Conservation (phyloP, 2,329 filamentous ascomycete species). For the Exophiala dermatitidis region DNA sequence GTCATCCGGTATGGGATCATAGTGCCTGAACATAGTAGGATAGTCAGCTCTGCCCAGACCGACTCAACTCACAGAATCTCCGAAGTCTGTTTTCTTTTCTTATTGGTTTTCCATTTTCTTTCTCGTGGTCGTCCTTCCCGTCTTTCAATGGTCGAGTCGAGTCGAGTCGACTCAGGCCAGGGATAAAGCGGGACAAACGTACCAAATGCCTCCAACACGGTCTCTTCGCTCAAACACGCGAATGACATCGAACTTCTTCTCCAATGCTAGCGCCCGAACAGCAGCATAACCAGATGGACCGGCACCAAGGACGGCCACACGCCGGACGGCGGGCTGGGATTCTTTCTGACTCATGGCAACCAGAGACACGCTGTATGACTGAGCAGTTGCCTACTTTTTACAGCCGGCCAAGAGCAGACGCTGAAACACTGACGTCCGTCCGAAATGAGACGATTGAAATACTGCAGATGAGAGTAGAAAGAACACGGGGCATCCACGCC, state of each 20-base stretch:
- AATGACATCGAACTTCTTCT: slow-evolving; percentile 31
- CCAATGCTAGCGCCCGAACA: slow-evolving; percentile 29
- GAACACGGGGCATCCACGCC: no score
- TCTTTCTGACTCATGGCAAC: no score
- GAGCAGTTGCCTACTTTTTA: no score
- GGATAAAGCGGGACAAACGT: background rate
- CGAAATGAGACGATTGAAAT: no score
- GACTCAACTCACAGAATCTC: background rate
- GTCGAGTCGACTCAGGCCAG: background rate
- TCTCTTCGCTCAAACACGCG: slow-evolving; percentile 32
- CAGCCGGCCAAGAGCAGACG: no score
- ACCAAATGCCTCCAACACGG: slow-evolving; percentile 31
- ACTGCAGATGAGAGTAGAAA: no score
- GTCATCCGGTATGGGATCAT: slow-evolving; percentile 27
- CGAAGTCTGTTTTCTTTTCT: background rate
- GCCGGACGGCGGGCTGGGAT: background rate
- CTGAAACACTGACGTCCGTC: no score
- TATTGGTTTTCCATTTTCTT: background rate
- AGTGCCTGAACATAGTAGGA: slow-evolving; percentile 14
- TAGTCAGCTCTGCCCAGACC: background rate
- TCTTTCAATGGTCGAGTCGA: background rate
- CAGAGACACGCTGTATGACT: no score
- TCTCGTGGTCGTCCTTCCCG: background rate
- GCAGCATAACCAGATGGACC: slow-evolving; percentile 31
- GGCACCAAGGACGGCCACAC: slow-evolving; percentile 28